A percentile compares a stretch with the other conserved stretches of the same genome.
Evolutionary conservation across 1,284 basidiomycete genomes (phyloP).

Genomic region (Ganoderma lingzhi): DNA sequence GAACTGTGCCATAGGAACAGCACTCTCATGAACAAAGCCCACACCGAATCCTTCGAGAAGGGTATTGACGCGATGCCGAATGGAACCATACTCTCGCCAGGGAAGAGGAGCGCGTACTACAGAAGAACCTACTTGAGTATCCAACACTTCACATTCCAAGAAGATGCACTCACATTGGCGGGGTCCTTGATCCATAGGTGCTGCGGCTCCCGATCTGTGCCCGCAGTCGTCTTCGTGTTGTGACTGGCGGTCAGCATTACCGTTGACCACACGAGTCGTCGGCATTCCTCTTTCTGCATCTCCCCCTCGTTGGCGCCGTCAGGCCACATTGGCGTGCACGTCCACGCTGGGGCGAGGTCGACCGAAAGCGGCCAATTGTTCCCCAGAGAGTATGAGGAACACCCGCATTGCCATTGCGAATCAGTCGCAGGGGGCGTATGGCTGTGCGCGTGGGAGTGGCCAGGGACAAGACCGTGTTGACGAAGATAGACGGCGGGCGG

Average conservation of each 20-base stretch:
- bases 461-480: constrained; percentile 10
- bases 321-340: constrained; percentile 69
- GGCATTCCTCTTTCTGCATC: constrained; percentile 72
- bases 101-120: constrained; percentile 76
- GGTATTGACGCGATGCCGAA: constrained; percentile 10
- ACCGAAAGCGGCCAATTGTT: constrained; percentile 54
- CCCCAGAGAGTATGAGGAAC: constrained; percentile 60
- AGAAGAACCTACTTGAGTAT: neutral
- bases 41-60: constrained; percentile 59
- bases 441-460: constrained; percentile 6
- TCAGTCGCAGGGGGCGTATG: neutral
- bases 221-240: constrained; percentile 64
- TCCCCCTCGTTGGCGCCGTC: constrained; percentile 65
- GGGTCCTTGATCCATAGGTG: constrained; percentile 69
- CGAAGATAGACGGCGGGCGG: neutral
- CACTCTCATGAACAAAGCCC: constrained; percentile 72
- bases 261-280: constrained; percentile 77
- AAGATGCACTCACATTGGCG: constrained; percentile 57
- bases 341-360: constrained; percentile 69
- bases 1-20: constrained; percentile 81
- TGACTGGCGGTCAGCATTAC: constrained; percentile 69
- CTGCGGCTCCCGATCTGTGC: constrained; percentile 41
- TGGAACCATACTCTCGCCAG: constrained; percentile 63
- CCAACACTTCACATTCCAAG: neutral
- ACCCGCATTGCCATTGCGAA: constrained; percentile 51